Percentiles rank a stretch among this genome's conserved stretches.
phyloP scores from a whole-genome alignment of 257 asterid genomes.

The Petrea volubilis region DNA sequence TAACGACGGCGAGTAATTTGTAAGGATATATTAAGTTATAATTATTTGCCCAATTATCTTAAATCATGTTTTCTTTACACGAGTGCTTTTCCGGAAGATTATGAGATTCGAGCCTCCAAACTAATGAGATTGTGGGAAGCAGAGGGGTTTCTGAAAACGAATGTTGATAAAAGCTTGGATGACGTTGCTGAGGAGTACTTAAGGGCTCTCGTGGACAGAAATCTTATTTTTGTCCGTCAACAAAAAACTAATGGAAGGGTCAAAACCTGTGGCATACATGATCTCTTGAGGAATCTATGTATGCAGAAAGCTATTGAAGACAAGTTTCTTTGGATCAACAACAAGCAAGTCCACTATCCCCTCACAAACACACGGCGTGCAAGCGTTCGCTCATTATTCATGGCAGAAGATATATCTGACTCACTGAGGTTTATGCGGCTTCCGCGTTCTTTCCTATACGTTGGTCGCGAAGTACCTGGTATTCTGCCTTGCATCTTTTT shows the following conservation, averaged over 20 bases:
- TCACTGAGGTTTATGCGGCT: too few relatives aligned
- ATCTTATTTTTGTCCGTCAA: neutral
- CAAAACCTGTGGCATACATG: conserved; percentile 20
- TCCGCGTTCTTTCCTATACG: too few relatives aligned
- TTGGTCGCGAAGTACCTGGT: too few relatives aligned
- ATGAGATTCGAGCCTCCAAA: conserved; percentile 10
- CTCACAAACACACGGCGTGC: too few relatives aligned
- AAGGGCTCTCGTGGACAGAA: conserved; percentile 11
- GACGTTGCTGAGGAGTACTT: neutral
- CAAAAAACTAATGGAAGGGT: neutral
- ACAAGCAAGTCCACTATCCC: neutral
- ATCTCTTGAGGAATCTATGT: conserved; percentile 22
- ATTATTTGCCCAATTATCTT: conserved; percentile 15
- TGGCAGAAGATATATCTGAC: too few relatives aligned
- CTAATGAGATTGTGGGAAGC: conserved; percentile 12
- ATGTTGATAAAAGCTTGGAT: neutral
- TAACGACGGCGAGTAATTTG: neutral
- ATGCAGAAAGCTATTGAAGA: conserved; percentile 9
- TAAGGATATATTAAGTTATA: neutral
- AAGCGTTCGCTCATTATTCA: too few relatives aligned
- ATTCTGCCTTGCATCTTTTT: neutral
- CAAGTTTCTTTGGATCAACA: neutral
- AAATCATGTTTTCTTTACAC: conserved; percentile 23
- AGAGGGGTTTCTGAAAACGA: conserved; percentile 14
- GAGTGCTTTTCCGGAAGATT: conserved; percentile 19